Evolutionary conservation across 2,329 filamentous ascomycete genomes (phyloP).

Genomic region (Apiospora pterosperma): DNA sequence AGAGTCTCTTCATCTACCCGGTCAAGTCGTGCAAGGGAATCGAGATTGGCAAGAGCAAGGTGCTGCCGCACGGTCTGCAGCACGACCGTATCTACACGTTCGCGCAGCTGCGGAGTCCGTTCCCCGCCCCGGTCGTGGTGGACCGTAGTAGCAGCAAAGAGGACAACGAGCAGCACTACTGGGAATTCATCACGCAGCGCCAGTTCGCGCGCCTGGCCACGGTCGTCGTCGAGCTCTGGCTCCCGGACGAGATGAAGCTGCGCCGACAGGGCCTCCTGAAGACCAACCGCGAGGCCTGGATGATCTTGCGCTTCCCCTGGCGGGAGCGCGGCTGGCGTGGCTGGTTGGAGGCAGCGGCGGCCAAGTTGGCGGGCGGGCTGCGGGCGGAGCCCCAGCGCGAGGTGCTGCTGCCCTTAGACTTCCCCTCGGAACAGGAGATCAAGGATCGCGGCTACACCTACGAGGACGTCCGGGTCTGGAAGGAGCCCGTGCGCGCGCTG

Average conservation of each 20-base stretch:
- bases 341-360: conserved; percentile 38
- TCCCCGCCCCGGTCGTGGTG: conserved; percentile 41
- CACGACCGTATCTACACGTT: conserved; percentile 84
- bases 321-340: conserved; percentile 46
- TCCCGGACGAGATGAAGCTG: conserved; percentile 58
- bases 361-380: conserved; percentile 49
- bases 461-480: conserved; percentile 64
- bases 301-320: conserved; percentile 67
- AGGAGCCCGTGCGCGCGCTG: conserved; percentile 50
- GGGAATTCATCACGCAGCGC: conserved; percentile 70
- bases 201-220: conserved; percentile 69
- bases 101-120: conserved; percentile 59
- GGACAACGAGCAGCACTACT: conserved; percentile 42
- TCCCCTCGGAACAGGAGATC: conserved; percentile 56
- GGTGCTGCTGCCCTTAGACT: conserved; percentile 63
- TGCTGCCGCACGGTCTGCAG: conserved; percentile 67
- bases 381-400: conserved; percentile 56
- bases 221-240: conserved; percentile 65
- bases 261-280: conserved; percentile 46
- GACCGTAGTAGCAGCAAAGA: conserved; percentile 29
- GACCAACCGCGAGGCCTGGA: conserved; percentile 47
- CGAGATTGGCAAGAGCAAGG: conserved; percentile 62
- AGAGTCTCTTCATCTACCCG: conserved; percentile 77
- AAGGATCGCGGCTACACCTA: conserved; percentile 54
- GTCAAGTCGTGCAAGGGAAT: conserved; percentile 79